phyloP scores from a whole-genome alignment of 140 eudicot species.

The Anethum foeniculum region DNA sequence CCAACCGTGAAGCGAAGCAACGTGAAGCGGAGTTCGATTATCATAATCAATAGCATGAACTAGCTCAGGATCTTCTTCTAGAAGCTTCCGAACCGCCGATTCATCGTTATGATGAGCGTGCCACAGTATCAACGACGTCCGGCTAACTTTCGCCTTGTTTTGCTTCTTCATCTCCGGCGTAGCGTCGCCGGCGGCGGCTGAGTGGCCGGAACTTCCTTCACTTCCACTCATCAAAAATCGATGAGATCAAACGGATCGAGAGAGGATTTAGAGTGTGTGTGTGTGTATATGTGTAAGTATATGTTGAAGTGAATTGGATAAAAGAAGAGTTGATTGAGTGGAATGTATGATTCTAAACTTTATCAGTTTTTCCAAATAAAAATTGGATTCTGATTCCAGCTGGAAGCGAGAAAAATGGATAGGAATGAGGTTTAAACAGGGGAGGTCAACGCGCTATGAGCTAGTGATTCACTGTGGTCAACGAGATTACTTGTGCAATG shows the following conservation, averaged over 20 bases:
- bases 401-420: background rate
- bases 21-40: conserved; percentile 85
- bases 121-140: conserved; percentile 87
- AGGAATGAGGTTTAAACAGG: background rate
- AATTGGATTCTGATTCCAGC: background rate
- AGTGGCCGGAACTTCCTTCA: conserved; percentile 40
- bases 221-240: conserved; percentile 23
- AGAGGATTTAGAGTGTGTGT: background rate
- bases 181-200: conserved; percentile 3
- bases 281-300: background rate
- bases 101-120: conserved; percentile 92
- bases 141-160: conserved; percentile 75
- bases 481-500: background rate
- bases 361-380: background rate
- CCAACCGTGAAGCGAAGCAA: conserved; percentile 92
- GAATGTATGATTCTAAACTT: background rate
- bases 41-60: conserved; percentile 88
- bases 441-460: background rate
- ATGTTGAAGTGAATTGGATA: background rate
- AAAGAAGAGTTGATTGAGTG: background rate
- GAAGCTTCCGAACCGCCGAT: conserved; percentile 61
- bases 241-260: background rate
- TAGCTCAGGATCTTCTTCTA: conserved; percentile 72
- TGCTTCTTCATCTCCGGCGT: conserved; percentile 40
- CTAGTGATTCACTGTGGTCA: background rate